Evolutionary conservation across 768 basidiomycete genomes (phyloP), one percentile per base, ranked within the genome.

Genomic region (Termitomyces sp.): DNA sequence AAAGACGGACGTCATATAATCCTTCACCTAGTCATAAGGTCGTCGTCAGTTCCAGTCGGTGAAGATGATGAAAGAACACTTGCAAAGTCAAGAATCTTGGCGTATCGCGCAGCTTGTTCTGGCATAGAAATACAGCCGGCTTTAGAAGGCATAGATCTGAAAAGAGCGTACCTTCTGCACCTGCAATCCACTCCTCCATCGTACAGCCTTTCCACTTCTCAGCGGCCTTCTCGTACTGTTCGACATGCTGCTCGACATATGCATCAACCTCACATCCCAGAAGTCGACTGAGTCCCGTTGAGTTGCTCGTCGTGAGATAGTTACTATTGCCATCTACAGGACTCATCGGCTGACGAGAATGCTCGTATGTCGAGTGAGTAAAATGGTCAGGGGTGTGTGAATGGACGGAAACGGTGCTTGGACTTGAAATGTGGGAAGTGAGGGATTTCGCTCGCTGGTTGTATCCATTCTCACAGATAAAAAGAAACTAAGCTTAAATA

Each of bases 181-280:
- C 85, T 26, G 77, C 71, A 5, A 72, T 64, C 85, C 85, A 85
- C 51, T 85, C 82, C 14, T 79, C 77, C 56, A 76, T 67, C 0
- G 74, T 72, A 56, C 81, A 82, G 7, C 75, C 71, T 14, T 72
- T 72, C 83, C 83, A 86, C 59, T 72, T 77, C 57, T 72, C 71
- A 29, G 72, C 66, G 27, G 74, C 64, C 12, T 68, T 68, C 37
- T 80, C 79, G 58, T 85, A 84, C 27, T 67, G 66, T 0, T 79
- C 76, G 32, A 71, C 63, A 57, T 78, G 68, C 10, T 71, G 67
- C 22, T 72, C 76, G 20, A 79, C 63, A 59, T 76, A 79, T 0
- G 61, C 63, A 52, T 82, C 76, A 1, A 75, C 69, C 55, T 82
- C 79, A 32, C 68, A 66, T 0, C 77, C 79, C 2, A 83, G 64